Base-by-base conservation (phyloP, 371 early-diverging fungal genomes). In the Mucor circinelloides region DNA sequence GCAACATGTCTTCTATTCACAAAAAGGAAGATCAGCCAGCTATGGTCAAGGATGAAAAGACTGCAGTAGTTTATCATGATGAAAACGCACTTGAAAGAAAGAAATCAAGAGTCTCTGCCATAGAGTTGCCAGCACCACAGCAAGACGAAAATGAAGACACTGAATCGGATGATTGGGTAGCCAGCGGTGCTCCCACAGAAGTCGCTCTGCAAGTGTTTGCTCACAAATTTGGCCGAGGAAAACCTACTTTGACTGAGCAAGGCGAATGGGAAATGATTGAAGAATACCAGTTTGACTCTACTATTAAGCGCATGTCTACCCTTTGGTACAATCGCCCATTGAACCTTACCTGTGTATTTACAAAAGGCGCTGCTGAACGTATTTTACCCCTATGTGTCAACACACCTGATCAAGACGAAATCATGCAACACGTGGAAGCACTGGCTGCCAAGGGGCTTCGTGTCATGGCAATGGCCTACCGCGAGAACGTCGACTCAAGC, bases 251-350 rank as follows among this genome's bases (percentile, higher is more conserved):
- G 56, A 63, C 63, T 9, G 62, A 68, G 31, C 66, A 64, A 31
- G 70, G 50, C 25, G 81, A 76, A 21, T 91, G 86, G 79, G 85
- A 85, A 42, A 82, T 93, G 12, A 74, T 93, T 0, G 85, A 91
- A 57, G 92, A 91, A 73, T 88, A 81, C 58, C 88, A 89, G 28
- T 91, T 91, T 61, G 89, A 90, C 74, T 91, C 91, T 13, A 86
- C 90, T 23, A 86, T 94, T 63, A 95, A 95, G 74, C 88, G 94
- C 38, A 95, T 95, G 96, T 80, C 80, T 5, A 80, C 77, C 1
- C 23, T 80, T 12, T 80, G 72, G 36, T 50, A 63, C 21, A 61
- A 77, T 19, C 63, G 63, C 36, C 63, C 63, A 19, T 10, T 63
- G 12, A 55, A 78, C 68, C 50, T 58, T 12, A 62, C 58, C 1